These are phyloP conservation scores for Mortierella sp. DNA, from an alignment of 371 early-diverging fungal genomes.

Conservation along the genomic window DNA sequence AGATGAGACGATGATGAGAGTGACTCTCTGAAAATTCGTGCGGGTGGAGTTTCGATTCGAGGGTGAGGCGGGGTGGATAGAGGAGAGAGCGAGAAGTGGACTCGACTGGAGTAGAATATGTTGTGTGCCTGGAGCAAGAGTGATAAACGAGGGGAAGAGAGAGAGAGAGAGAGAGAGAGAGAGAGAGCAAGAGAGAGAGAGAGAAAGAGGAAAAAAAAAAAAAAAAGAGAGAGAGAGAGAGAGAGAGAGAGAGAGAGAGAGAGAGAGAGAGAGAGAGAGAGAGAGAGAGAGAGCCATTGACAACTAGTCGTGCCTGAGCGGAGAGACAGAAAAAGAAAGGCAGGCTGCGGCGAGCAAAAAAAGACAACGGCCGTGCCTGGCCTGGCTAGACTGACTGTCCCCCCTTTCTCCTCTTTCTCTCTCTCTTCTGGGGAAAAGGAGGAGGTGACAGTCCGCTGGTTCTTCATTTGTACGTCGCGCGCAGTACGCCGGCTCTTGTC, in stretches of 20 bases:
- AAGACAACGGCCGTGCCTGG: no score
- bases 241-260: neutral
- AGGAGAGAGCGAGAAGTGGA: neutral
- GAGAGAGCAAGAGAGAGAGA: neutral
- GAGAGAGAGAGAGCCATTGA: neutral
- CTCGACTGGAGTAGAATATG: no score
- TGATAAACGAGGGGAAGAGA: no score
- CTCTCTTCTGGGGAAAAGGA: neutral
- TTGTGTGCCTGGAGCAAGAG: no score
- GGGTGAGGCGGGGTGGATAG: neutral
- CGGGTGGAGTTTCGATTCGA: neutral
- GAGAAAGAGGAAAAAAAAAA: neutral
- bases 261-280: neutral
- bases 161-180: no score
- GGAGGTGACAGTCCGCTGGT: neutral
- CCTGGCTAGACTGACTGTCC: neutral
- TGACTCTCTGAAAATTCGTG: no score
- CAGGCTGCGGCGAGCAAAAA: neutral
- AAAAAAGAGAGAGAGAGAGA: neutral
- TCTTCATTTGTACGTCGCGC: neutral
- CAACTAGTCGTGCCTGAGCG: constrained; percentile 3
- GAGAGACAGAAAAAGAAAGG: neutral
- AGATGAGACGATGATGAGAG: no score
- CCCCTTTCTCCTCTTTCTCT: neutral
- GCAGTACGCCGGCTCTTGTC: neutral